Evolutionary conservation across 1,284 basidiomycete species (phyloP).

Genomic region (Sphaerobolus stellatus): DNA sequence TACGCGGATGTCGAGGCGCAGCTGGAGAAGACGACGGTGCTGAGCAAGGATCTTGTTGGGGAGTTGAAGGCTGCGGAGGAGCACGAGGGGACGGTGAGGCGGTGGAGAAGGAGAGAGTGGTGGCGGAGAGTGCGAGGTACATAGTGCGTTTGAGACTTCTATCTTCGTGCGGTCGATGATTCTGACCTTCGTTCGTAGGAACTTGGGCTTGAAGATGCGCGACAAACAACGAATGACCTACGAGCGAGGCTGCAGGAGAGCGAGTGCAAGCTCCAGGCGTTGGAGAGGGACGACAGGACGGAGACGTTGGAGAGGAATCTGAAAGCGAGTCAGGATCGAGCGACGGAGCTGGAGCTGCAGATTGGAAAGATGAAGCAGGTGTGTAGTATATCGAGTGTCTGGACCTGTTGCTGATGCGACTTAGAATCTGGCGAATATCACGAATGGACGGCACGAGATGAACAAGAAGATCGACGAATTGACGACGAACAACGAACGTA

Average conservation of each 20-base stretch:
- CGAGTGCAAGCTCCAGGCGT: slow-evolving; percentile 59
- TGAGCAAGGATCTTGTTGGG: slow-evolving; percentile 39
- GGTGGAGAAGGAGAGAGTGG: slow-evolving; percentile 11
- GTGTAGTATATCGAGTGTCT: slow-evolving; percentile 14
- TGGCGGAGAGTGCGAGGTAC: slow-evolving; percentile 38
- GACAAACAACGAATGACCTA: slow-evolving; percentile 51
- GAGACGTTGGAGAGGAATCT: slow-evolving; percentile 69
- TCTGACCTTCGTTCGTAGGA: slow-evolving; percentile 48
- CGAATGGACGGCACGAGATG: slow-evolving; percentile 57
- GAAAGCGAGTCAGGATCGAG: slow-evolving; percentile 74
- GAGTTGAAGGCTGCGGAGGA: slow-evolving; percentile 44
- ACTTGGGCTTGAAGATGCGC: slow-evolving; percentile 63
- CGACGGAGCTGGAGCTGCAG: slow-evolving; percentile 77
- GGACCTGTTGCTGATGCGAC: slow-evolving; percentile 5
- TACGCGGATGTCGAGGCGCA: slow-evolving; percentile 44
- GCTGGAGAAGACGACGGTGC: slow-evolving; percentile 45
- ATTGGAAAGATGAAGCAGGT: slow-evolving; percentile 76
- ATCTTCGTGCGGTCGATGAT: slow-evolving; percentile 12
- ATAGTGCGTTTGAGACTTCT: slow-evolving; percentile 46
- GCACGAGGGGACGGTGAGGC: not conserved
- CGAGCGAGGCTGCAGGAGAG: slow-evolving; percentile 53
- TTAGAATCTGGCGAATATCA: slow-evolving; percentile 57
- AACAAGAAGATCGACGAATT: slow-evolving; percentile 44
- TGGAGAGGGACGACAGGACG: slow-evolving; percentile 78
- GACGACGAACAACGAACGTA: slow-evolving; percentile 44